A percentile compares a stretch with the other conserved stretches of the same genome.
Evolutionary conservation across 306 rosid genomes (phyloP).

Genomic region (Gastrolobium villosum): DNA sequence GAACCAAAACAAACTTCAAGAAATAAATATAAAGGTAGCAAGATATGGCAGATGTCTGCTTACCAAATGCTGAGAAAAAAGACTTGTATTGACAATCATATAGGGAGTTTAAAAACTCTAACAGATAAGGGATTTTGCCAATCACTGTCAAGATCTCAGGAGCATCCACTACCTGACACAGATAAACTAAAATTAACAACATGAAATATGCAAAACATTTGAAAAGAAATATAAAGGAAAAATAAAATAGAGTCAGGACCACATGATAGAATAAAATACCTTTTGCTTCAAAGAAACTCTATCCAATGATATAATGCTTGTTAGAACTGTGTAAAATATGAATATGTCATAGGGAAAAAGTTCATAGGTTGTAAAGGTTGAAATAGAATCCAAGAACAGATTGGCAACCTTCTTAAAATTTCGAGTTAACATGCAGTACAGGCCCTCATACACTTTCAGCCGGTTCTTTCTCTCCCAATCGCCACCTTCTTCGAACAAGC

Average conservation of each 20-base stretch:
- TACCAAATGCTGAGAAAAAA: conserved; percentile 92
- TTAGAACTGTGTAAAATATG: conserved; percentile 91
- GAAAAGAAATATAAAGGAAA: conserved; percentile 5
- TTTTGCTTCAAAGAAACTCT: conserved; percentile 95
- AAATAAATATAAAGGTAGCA: background rate
- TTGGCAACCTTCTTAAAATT: conserved; percentile 90
- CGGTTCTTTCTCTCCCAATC: conserved; percentile 99
- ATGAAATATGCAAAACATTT: background rate
- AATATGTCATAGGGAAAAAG: conserved; percentile 90
- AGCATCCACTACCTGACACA: conserved; percentile 90
- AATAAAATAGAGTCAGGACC: background rate
- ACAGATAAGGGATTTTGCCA: conserved; percentile 86
- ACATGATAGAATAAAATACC: conserved; percentile 55
- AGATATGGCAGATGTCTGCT: conserved; percentile 45
- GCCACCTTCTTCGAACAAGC: conserved; percentile 99
- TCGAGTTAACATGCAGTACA: conserved; percentile 91
- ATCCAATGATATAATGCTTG: conserved; percentile 94
- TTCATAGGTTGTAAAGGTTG: conserved; percentile 95
- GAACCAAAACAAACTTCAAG: background rate
- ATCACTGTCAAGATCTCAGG: conserved; percentile 96
- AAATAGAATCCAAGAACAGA: conserved; percentile 91
- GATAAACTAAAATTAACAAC: conserved; percentile 13
- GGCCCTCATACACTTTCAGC: conserved; percentile 94
- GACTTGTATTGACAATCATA: conserved; percentile 91
- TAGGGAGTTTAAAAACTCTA: conserved; percentile 84